Base-by-base conservation (phyloP, 305 asterid species). In the Stenogyne calaminthoides region DNA sequence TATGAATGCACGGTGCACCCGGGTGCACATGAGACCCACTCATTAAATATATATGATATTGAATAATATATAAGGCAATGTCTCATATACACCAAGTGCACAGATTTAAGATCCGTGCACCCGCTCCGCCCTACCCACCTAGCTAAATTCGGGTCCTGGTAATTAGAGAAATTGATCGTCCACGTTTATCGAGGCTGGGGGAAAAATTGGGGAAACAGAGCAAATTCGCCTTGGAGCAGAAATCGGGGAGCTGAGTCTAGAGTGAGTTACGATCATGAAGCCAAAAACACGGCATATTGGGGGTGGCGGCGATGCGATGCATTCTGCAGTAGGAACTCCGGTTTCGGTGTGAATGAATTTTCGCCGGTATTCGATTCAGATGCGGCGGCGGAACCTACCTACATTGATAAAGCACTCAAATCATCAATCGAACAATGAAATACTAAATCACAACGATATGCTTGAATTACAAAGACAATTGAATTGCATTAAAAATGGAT, bases 241-340 rank as follows among this genome's bases (percentile, higher is more conserved):
- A n/a, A n/a, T n/a, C n/a, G n/a, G n/a, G n/a, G n/a, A n/a, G 89
- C 1, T 86, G 87, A 2, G 89, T 74, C 14, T n/a, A n/a, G 97
- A 81, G 34, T 90, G 84, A 80, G 77, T 81, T 84, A n/a, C 64
- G 86, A 69, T 82, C 84, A n/a, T 92, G 65, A 89, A 88, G 44
- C 89, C 0, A 93, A 74, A 66, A 87, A 89, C 8, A 77, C 83
- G 14, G 93, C 95, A n/a, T n/a, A n/a, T n/a, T n/a, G n/a, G 78
- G 82, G 19, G 78, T 82, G 49, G 93, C 88, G 66, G 65, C 67
- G 96, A 96, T n/a, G n/a, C 16, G 97, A 89, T 4, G 97, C 95
- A 22, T 88, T 86, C 81, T 80, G 74, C 1, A 91, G 81, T 27
- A 91, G 64, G 66, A 91, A 91, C 71, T 80, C 81, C 25, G 97